Base-by-base conservation (phyloP, 2,329 filamentous ascomycete species). In the Ceratocystis ficicola region DNA sequence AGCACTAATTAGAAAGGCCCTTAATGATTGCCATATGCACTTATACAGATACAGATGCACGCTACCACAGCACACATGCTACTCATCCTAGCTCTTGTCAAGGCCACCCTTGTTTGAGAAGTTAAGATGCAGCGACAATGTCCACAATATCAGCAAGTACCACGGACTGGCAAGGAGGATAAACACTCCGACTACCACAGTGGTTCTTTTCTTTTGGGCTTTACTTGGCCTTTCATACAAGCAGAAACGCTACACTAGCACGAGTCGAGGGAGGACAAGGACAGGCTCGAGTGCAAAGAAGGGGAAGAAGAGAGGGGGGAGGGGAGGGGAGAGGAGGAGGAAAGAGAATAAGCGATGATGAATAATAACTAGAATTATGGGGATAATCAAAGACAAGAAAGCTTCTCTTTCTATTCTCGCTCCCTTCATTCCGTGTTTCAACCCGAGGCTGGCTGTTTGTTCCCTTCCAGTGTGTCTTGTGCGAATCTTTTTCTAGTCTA, bases 121-220 rank as follows among this genome's bases (percentile, higher is more conserved):
- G 52, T 57, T 57, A 17, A 12, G 12, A 32, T 30, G 28, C 8
- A 30, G 30, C 52, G 52, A 57, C 52, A 57, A 57, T 57, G 25
- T 57, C 4, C 6, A 57, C n/a, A 57, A 57, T 57, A 57, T 57
- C 25, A 57, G 25, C 52, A 57, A 57, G 52, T 57, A 57, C 52
- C 22, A 57, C 52, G 52, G 52, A 57, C 52, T 57, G 52, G 32
- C 52, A 57, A 57, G 52, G 22, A 57, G 52, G 52, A 57, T 57
- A 57, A 57, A 57, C 52, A 57, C 22, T 57, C 52, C 52, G 52
- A 57, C 6, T 57, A 30, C 52, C 5, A 57, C 52, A 12, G 20
- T 7, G 10, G 4, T 55, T 48, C 22, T 25, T 55, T 25, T 28
- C 5, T 6, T 20, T 17, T 48, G 44, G 17, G 44, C 44, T 48